Percentiles rank a stretch among this genome's conserved stretches.
Evolutionary conservation across 169 alveolate species (phyloP).

Genomic region (Plasmodium malariae): DNA sequence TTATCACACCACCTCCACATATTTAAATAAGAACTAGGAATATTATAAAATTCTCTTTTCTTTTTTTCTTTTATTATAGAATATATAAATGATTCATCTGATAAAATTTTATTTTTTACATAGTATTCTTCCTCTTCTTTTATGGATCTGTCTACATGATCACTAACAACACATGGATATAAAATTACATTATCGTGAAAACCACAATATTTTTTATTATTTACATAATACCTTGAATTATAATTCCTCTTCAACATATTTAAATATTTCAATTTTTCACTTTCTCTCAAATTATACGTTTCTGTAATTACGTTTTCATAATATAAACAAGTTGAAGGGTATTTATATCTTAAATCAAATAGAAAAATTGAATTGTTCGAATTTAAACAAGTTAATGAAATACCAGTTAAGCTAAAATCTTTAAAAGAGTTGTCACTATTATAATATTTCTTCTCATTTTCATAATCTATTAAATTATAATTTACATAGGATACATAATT

Average conservation of each 20-base stretch:
- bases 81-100: constrained; percentile 74
- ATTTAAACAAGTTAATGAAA: constrained; percentile 55
- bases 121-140: not conserved
- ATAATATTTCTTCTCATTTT: constrained; percentile 59
- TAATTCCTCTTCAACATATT: constrained; percentile 31
- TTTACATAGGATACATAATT: constrained; percentile 58
- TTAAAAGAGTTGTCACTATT: constrained; percentile 48
- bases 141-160: not conserved
- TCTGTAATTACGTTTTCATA: constrained; percentile 46
- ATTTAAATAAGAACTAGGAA: constrained; percentile 48
- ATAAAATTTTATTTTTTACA: constrained; percentile 39
- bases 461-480: constrained; percentile 64
- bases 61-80: constrained; percentile 28
- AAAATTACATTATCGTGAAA: constrained; percentile 59
- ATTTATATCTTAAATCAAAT: constrained; percentile 64
- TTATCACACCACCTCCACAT: constrained; percentile 78
- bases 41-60: constrained; percentile 16
- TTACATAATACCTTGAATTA: constrained; percentile 29
- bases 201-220: constrained; percentile 36
- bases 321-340: constrained; percentile 68
- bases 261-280: constrained; percentile 30
- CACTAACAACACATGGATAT: constrained; percentile 9
- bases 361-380: constrained; percentile 63
- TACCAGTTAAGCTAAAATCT: constrained; percentile 61
- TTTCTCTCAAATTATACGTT: constrained; percentile 7